Base-by-base conservation (phyloP, 768 basidiomycete genomes). In the Cystofilobasidium macerans region DNA sequence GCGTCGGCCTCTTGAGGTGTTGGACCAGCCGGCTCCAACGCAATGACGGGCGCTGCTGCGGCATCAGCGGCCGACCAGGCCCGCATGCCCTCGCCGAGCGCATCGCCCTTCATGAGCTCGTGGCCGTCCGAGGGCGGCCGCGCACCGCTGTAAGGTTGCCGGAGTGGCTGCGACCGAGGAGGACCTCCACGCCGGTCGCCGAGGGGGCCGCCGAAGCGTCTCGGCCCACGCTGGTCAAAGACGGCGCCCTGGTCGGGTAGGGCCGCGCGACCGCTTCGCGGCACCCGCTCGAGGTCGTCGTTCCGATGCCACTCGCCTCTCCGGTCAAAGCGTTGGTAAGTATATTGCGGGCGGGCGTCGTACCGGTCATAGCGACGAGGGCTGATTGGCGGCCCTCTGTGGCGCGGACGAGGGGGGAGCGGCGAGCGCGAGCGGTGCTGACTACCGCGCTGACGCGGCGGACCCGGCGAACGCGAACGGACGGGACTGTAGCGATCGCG, bases 61-160 rank as follows among this genome's bases (percentile, higher is more conserved):
- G 8, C 33, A 18, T 60, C 38, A 24, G 11, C 24, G 7, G 28
- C 9, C 40, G 57, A 38, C 58, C 58, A 60, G 3, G 58, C 58
- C 18, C 58, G 58, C 58, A 60, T 60, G 38, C 58, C 58, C 43
- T 38, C 58, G 18, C 58, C 58, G 38, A 40, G 26, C 58, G 36
- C 3, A 40, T 60, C 58, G 9, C 26, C 43, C 9, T 60, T n/a
- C 38, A 54, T 32, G 5, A 30, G 51, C 14, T 54, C 51, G 16
- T 24, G 16, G 38, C 2, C 9, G n/a, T 22, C 38, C 5, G 38
- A 20, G 38, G 26, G 2, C 57, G 22, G 33, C 7, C 18, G 28
- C 38, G n/a, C n/a, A n/a, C n/a, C n/a, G n/a, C n/a, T n/a, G 14
- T 20, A 24, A 26, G 18, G 36, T 16, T 28, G 40, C 13, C 26